phyloP scores from a whole-genome alignment of 2,329 filamentous ascomycete species.

The Paracoccidioides brasiliensis region DNA sequence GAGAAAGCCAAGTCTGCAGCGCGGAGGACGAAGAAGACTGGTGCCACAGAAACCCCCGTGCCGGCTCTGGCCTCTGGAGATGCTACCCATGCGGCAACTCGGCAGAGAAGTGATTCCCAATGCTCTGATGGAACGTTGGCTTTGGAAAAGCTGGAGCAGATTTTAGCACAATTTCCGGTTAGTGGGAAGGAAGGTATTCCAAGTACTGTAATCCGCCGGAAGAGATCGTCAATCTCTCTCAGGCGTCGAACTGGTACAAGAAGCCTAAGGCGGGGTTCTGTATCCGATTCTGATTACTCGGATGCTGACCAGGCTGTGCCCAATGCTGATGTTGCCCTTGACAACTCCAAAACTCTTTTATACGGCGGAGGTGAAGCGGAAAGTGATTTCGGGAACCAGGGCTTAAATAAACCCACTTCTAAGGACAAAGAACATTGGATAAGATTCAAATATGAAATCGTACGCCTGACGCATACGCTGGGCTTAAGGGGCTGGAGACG shows the following conservation, averaged over 20 bases:
- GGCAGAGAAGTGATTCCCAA: slow-evolving; percentile 41
- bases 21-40: slow-evolving; percentile 30
- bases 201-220: slow-evolving; percentile 2
- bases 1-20: slow-evolving; percentile 57
- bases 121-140: slow-evolving; percentile 58
- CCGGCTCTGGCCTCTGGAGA: slow-evolving; percentile 15
- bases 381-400: slow-evolving; percentile 24
- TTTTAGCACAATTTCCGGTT: slow-evolving; percentile 37
- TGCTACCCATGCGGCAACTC: slow-evolving; percentile 11
- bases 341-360: slow-evolving; percentile 79
- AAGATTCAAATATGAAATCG: slow-evolving; percentile 83
- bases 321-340: slow-evolving; percentile 67
- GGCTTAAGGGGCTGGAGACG: slow-evolving; percentile 83
- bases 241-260: slow-evolving; percentile 20
- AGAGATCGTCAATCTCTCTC: slow-evolving; percentile 3
- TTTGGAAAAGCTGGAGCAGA: slow-evolving; percentile 67
- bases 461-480: slow-evolving; percentile 78
- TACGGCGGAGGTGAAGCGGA: slow-evolving; percentile 49
- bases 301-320: slow-evolving; percentile 78
- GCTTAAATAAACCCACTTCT: slow-evolving; percentile 37
- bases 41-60: slow-evolving; percentile 27
- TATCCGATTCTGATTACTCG: slow-evolving; percentile 73
- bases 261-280: slow-evolving; percentile 36
- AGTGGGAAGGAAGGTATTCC: slow-evolving; percentile 18
- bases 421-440: slow-evolving; percentile 69